Conservation (phyloP, 176 grass and related monocot genomes). For the Saccharum officinarum region DNA sequence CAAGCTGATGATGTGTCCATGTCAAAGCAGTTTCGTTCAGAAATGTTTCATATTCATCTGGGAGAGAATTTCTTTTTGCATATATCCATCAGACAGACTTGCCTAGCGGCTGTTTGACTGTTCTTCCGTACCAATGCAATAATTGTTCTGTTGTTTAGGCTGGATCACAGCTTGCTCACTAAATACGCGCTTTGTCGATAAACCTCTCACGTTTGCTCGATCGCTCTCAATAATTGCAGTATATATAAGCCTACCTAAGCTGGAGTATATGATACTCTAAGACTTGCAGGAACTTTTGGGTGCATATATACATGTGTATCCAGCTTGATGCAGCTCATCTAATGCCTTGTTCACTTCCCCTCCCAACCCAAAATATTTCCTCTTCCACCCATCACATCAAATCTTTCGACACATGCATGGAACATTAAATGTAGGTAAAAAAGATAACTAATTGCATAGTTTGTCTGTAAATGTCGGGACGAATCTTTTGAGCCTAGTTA, state of each 20-base stretch:
- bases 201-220: background rate
- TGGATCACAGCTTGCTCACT: constrained; percentile 26
- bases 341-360: no score
- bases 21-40: background rate
- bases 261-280: background rate
- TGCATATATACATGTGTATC: constrained; percentile 5
- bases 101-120: no score
- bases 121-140: background rate
- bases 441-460: no score
- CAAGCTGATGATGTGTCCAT: background rate
- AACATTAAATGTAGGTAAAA: no score
- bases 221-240: background rate
- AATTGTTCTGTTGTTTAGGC: background rate
- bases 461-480: no score
- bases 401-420: no score
- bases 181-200: constrained; percentile 27
- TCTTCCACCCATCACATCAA: no score
- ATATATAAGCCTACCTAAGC: no score
- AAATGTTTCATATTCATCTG: background rate
- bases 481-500: no score
- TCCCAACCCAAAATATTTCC: no score
- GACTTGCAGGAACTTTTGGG: background rate
- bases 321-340: constrained; percentile 25
- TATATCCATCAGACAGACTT: background rate
- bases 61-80: background rate